Conservation (phyloP, 768 basidiomycete genomes). For the Boletus reticuloceps region DNA sequence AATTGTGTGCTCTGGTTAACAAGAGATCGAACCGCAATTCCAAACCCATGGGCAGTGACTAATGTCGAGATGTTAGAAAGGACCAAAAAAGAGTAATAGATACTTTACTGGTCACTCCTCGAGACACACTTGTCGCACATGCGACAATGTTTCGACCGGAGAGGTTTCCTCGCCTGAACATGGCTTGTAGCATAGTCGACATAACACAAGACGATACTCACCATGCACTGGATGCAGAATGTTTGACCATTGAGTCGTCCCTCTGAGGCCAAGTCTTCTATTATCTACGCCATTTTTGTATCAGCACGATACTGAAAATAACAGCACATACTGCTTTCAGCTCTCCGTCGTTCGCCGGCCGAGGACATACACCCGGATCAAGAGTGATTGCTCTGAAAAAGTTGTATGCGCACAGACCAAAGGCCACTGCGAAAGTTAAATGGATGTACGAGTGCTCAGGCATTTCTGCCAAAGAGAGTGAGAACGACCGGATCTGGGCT, state of each 20-base stretch:
- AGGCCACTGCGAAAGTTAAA: slow-evolving; percentile 67
- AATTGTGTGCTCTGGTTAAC: not conserved
- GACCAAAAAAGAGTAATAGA: not conserved
- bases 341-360: slow-evolving; percentile 78
- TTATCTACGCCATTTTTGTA: slow-evolving; percentile 49
- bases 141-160: slow-evolving; percentile 94
- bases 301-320: not conserved
- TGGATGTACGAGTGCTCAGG: slow-evolving; percentile 75
- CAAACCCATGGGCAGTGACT: slow-evolving; percentile 99
- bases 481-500: not conserved
- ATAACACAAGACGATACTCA: slow-evolving; percentile 28
- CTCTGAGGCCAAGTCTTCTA: slow-evolving; percentile 87
- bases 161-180: slow-evolving; percentile 74
- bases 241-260: slow-evolving; percentile 93
- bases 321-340: slow-evolving; percentile 69
- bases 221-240: slow-evolving; percentile 96
- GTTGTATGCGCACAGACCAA: slow-evolving; percentile 78
- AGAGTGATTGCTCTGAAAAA: slow-evolving; percentile 88
- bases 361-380: slow-evolving; percentile 87
- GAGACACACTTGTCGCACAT: slow-evolving; percentile 88
- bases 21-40: slow-evolving; percentile 78
- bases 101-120: slow-evolving; percentile 86
- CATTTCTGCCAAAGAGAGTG: slow-evolving; percentile 49
- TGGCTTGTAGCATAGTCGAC: not conserved
- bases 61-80: slow-evolving; percentile 3